These are phyloP conservation scores for Penicillium ucsense DNA, from an alignment of 495 filamentous ascomycete genomes.

Conservation along the genomic window DNA sequence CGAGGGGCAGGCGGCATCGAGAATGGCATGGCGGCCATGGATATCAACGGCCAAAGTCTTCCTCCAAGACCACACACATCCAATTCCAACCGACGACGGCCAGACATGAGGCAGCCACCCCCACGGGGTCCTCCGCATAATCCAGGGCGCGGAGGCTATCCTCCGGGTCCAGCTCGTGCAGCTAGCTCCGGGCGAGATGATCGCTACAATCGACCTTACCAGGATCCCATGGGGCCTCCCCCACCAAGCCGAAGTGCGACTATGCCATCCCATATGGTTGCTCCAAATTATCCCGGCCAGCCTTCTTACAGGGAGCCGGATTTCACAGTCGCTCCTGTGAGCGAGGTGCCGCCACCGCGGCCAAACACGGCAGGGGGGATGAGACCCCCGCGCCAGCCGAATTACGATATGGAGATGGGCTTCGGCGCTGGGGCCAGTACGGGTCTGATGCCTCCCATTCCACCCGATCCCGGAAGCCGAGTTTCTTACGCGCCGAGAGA, in stretches of 20 bases:
- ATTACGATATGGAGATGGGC: constrained; percentile 10
- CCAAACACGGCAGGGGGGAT: constrained; percentile 20
- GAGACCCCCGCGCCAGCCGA: constrained; percentile 9
- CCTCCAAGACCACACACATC: constrained; percentile 32
- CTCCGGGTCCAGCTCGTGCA: constrained; percentile 16
- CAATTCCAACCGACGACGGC: constrained; percentile 23
- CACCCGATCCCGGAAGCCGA: constrained; percentile 13
- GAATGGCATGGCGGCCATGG: constrained; percentile 48
- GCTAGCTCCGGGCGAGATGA: constrained; percentile 19
- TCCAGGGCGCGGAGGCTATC: constrained; percentile 14
- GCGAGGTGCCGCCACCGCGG: constrained; percentile 12
- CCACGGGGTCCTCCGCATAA: constrained; percentile 17
- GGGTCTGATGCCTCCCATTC: constrained; percentile 3
- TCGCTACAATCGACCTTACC: constrained; percentile 19
- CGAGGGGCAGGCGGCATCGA: constrained; percentile 22
- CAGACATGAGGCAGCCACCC: constrained; percentile 21
- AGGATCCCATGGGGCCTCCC: constrained; percentile 19
- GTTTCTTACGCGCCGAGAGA: constrained; percentile 24
- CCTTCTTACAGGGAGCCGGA: constrained; percentile 23
- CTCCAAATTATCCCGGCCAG: constrained; percentile 25
- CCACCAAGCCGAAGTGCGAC: constrained; percentile 30
- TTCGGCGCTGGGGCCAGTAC: background rate
- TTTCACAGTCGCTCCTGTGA: constrained; percentile 9
- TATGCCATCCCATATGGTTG: constrained; percentile 17
- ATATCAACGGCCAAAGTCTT: constrained; percentile 36